Evolutionary conservation across 106 monocot genomes (phyloP).

Genomic region (Dendrobium officinale): DNA sequence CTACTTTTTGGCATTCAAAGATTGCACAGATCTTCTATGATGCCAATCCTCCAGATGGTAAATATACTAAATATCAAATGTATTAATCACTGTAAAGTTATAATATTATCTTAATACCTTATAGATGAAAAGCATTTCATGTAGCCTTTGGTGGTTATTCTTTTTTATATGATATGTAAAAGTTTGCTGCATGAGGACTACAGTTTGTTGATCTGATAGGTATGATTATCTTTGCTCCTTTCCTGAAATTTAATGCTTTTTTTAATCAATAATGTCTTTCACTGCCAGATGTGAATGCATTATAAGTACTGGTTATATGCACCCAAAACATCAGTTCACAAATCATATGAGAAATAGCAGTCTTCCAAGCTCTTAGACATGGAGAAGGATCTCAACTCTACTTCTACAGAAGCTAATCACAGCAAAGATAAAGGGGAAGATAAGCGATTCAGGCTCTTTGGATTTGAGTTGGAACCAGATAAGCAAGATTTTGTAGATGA

Average conservation of each 20-base stretch:
- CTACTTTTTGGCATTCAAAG: constrained; percentile 17
- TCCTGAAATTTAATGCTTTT: constrained; percentile 1
- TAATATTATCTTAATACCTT: background rate
- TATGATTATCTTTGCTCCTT: constrained; percentile 9
- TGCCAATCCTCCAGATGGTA: constrained; percentile 2
- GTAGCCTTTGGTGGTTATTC: background rate
- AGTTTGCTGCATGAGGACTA: background rate
- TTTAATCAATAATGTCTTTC: background rate
- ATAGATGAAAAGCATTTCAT: background rate
- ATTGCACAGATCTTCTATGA: constrained; percentile 20
- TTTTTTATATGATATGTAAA: constrained; percentile 5
- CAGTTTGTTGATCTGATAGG: background rate
- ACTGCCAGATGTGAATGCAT: background rate
- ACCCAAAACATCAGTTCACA: background rate
- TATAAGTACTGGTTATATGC: constrained; percentile 10
- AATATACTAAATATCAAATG: constrained; percentile 15
- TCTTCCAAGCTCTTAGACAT: constrained; percentile 1
- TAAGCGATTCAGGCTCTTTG: constrained; percentile 51
- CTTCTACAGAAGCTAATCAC: background rate
- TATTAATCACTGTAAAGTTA: constrained; percentile 9
- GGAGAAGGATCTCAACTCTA: constrained; percentile 3
- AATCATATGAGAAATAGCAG: background rate
- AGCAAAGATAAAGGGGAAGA: constrained; percentile 9
- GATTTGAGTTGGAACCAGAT: constrained; percentile 36
- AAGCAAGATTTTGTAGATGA: background rate